These are phyloP conservation scores for Naganishia liquefaciens DNA, from an alignment of 1,284 basidiomycete genomes.

Conservation along the genomic window DNA sequence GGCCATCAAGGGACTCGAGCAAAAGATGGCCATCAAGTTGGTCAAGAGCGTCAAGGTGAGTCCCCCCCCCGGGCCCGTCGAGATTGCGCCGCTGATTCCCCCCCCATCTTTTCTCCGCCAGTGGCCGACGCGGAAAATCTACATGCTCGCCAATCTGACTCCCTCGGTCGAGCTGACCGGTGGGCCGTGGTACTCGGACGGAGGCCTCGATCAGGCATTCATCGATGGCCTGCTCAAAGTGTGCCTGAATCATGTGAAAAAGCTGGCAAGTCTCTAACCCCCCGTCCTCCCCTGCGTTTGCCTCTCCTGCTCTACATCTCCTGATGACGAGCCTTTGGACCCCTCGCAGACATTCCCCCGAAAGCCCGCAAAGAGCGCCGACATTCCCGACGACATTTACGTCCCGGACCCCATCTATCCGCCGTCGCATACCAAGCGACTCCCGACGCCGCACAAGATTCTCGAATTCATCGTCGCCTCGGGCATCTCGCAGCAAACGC, in stretches of 20 bases:
- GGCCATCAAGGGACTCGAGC: constrained; percentile 45
- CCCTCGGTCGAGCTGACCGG: constrained; percentile 52
- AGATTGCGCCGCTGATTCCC: no score
- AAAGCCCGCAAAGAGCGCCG: constrained; percentile 31
- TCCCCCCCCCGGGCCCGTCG: no score
- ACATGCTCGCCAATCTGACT: constrained; percentile 44
- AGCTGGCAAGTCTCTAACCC: constrained; percentile 47
- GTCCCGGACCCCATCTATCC: constrained; percentile 44
- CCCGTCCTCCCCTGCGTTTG: no score
- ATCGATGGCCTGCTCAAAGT: constrained; percentile 45
- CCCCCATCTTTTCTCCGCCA: constrained; percentile 27
- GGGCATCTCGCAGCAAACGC: constrained; percentile 38
- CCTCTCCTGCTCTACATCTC: no score
- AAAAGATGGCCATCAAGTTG: constrained; percentile 45
- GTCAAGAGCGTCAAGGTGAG: constrained; percentile 52
- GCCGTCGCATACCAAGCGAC: constrained; percentile 39
- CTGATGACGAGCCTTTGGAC: no score
- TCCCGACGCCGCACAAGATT: constrained; percentile 44
- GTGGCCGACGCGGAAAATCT: constrained; percentile 48
- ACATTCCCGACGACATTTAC: constrained; percentile 34
- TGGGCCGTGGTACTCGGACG: constrained; percentile 52
- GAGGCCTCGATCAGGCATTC: constrained; percentile 49
- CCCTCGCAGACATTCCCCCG: constrained; percentile 40
- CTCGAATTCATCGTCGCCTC: constrained; percentile 41
- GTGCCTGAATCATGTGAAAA: constrained; percentile 40